Evolutionary conservation across 305 asterid species (phyloP).

Genomic region (Ilex paraguariensis): DNA sequence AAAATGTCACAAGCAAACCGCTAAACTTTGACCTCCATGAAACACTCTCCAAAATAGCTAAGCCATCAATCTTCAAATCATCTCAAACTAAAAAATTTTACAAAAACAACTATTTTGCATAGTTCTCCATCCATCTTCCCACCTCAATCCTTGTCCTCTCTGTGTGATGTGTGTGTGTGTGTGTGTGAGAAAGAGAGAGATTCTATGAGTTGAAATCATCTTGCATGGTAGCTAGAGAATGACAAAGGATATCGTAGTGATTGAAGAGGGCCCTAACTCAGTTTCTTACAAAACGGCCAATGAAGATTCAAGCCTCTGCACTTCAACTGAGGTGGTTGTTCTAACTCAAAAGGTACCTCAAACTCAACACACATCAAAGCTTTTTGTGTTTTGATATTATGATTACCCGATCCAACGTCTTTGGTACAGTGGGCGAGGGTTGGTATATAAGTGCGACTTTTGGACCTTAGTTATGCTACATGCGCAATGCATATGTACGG

Average conservation of each 20-base stretch:
- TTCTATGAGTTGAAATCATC: not conserved
- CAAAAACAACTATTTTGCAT: no score
- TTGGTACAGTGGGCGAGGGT: no score
- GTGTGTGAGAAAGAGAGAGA: not conserved
- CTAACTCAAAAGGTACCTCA: slow-evolving; percentile 39
- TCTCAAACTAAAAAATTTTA: slow-evolving; percentile 11
- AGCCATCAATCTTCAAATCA: slow-evolving; percentile 31
- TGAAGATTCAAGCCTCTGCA: slow-evolving; percentile 11
- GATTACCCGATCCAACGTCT: no score
- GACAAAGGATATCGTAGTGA: slow-evolving; percentile 8
- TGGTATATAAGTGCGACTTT: no score
- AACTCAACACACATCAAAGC: no score
- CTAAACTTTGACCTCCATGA: slow-evolving; percentile 11
- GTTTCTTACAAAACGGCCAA: not conserved
- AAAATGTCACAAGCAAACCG: slow-evolving; percentile 1
- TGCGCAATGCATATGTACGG: no score
- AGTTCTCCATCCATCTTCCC: not conserved
- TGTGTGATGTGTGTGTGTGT: slow-evolving; percentile 32
- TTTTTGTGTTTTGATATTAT: no score
- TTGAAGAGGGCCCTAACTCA: slow-evolving; percentile 15
- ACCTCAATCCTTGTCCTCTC: slow-evolving; percentile 5
- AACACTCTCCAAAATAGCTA: slow-evolving; percentile 27
- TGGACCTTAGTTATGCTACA: no score
- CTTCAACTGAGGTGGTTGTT: slow-evolving; percentile 11
- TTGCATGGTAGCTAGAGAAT: not conserved